Base-by-base conservation (phyloP, 192 early-diverging fungal genomes). In the Podila epicladia region DNA sequence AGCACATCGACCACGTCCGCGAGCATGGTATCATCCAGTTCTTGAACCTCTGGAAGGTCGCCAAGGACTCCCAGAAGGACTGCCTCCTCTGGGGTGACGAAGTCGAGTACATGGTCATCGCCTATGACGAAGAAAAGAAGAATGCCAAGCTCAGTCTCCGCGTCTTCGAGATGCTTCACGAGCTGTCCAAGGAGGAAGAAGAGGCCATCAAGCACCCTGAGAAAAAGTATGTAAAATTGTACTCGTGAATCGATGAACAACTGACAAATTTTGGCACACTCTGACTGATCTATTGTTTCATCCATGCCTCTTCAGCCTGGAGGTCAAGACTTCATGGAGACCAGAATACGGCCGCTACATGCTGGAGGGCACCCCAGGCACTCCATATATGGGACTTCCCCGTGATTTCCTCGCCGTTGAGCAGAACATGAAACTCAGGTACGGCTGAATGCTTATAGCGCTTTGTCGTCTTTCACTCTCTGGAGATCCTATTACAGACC, bases 321-420 rank as follows among this genome's bases (percentile, higher is more conserved):
- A 74, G 9, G 82, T 90, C 63, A 88, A 93, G 78, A 90, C 93
- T 17, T 91, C 95, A 29, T 99, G 97, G 97, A 89, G 94, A 73
- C 97, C 97, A 38, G 98, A 99, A 82, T 99, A 96, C 83, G 98
- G 95, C 20, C 88, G 95, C 32, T 99, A 93, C 86, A 99, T 99
- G 98, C 84, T 98, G 72, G 97, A 99, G 86, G 94, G 93, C 51
- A 98, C 97, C 0, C 98, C 98, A 11, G 95, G 95, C 7, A 78
- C 86, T 19, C 98, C 98, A 0, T 99, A 98, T 83, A 95, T 95
- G 62, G 89, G 91, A 26, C 91, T 91, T 13, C 85, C 97, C 32
- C 75, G 88, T 32, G 95, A 97, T 73, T 80, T 98, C 26, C 78
- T 95, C 26, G 86, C 82, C 26, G 96, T 98, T 5, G 96, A 99